phyloP scores from a whole-genome alignment of 2,329 filamentous ascomycete species.

The Botryosphaeria dothidea region DNA sequence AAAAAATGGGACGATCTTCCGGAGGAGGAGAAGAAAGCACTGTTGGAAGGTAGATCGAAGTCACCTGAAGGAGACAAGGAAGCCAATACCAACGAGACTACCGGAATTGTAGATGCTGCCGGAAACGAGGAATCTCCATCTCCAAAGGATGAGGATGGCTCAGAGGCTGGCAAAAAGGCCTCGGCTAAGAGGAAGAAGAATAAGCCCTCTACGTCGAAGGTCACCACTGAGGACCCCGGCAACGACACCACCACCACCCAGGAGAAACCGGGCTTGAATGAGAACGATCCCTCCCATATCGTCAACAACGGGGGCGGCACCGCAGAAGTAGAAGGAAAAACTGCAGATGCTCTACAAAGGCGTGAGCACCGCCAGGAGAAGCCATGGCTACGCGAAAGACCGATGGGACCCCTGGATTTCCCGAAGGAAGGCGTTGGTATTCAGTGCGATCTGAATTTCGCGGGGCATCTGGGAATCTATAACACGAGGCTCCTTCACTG shows the following conservation, averaged over 20 bases:
- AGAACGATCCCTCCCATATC: not conserved
- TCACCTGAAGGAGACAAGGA: not conserved
- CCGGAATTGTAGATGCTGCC: not conserved
- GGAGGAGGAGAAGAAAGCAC: conserved; percentile 44
- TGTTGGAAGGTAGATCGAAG: conserved; percentile 3
- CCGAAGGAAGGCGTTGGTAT: conserved; percentile 76
- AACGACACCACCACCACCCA: not conserved
- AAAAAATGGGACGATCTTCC: conserved; percentile 68
- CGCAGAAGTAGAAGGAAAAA: not conserved
- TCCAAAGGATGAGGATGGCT: not conserved
- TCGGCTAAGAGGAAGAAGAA: not conserved
- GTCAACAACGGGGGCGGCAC: not conserved
- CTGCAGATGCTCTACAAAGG: not conserved
- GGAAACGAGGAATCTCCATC: not conserved
- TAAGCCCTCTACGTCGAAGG: not conserved
- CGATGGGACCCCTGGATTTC: conserved; percentile 66
- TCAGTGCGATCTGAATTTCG: conserved; percentile 91
- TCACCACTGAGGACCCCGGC: not conserved
- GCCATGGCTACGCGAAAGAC: conserved; percentile 48
- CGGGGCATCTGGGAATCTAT: conserved; percentile 77
- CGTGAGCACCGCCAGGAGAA: conserved; percentile 28
- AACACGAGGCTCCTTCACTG: conserved; percentile 82
- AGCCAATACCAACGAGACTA: not conserved
- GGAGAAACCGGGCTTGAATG: too few relatives aligned
- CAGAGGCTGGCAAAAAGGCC: not conserved